Conservation (phyloP, 148 eudicot genomes). For the Fagopyrum tataricum region DNA sequence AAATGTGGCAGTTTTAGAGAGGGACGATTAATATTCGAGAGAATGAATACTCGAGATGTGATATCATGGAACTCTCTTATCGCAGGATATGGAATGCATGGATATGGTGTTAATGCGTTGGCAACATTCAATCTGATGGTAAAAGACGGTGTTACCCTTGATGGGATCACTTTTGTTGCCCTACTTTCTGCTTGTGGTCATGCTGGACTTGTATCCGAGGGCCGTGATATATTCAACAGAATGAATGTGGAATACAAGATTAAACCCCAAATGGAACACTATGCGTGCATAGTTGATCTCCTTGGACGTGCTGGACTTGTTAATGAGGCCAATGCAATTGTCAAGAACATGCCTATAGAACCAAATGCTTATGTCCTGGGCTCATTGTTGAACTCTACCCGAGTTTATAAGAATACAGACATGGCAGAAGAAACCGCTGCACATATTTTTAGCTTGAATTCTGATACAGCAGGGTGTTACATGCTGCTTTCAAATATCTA, state of each 20-base stretch:
- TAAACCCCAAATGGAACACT: constrained; percentile 26
- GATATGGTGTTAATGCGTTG: constrained; percentile 24
- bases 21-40: constrained; percentile 31
- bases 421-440: constrained; percentile 72
- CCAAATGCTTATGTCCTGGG: constrained; percentile 19
- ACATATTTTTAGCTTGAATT: constrained; percentile 37
- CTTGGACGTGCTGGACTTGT: constrained; percentile 38
- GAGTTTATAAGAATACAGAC: constrained; percentile 35
- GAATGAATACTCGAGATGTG: constrained; percentile 25
- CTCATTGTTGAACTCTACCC: constrained; percentile 19
- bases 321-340: constrained; percentile 19
- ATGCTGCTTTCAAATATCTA: constrained; percentile 69
- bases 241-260: constrained; percentile 24
- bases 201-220: constrained; percentile 26
- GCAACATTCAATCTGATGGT: constrained; percentile 25
- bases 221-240: constrained; percentile 22
- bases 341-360: constrained; percentile 28
- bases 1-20: constrained; percentile 46
- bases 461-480: constrained; percentile 51
- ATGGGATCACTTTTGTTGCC: constrained; percentile 30
- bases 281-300: constrained; percentile 31
- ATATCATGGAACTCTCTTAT: constrained; percentile 42
- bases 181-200: constrained; percentile 38
- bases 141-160: constrained; percentile 19
- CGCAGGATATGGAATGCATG: constrained; percentile 33